Evolutionary conservation across 768 basidiomycete genomes (phyloP), one percentile per base, ranked within the genome.

Genomic region (Sporobolomyces pararoseus): DNA sequence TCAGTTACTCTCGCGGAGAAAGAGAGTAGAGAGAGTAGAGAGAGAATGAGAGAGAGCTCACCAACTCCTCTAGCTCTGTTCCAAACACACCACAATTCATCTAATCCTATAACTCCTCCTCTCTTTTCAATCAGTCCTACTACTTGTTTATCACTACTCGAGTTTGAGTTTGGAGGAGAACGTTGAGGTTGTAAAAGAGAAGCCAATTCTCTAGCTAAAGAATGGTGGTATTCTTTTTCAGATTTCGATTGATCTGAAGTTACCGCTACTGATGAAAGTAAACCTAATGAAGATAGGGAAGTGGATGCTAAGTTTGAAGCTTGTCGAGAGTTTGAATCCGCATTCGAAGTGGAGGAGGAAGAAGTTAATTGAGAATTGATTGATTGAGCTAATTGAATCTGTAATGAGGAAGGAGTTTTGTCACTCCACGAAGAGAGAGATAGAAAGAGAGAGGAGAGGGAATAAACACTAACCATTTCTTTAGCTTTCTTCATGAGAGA

Each of bases 401-500:
- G 65, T 25, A 23, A 17, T 9, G 39, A 42, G 39, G 39, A 42
- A 17, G 17, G 39, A 42, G 17, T n/a, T n/a, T n/a, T n/a, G n/a
- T n/a, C n/a, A n/a, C n/a, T n/a, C n/a, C 21, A 25, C 31, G 39
- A 35, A 14, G 25, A 17, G 39, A 17, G 39, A 17, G 39, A 17
- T 9, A 42, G 39, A 42, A 9, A 17, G 39, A 17, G 39, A 42
- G 39, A 42, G 39, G 27, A 2, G 50, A 16, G 34, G 19, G 37
- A 42, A 23, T 42, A 58, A 57, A 25, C 13, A 17, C 25, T 44
- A 12, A 78, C 93, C 87, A 98, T 95, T 74, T 94, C 91, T 72
- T 86, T 88, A 1, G 93, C 92, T 77, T 94, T 90, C 55, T 88
- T 82, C 89, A 90, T 93, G 53, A 98, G 80, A 0, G 88, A 88